Evolutionary conservation across 2,329 filamentous ascomycete genomes (phyloP).

Genomic region (Colletotrichum spaethianum): DNA sequence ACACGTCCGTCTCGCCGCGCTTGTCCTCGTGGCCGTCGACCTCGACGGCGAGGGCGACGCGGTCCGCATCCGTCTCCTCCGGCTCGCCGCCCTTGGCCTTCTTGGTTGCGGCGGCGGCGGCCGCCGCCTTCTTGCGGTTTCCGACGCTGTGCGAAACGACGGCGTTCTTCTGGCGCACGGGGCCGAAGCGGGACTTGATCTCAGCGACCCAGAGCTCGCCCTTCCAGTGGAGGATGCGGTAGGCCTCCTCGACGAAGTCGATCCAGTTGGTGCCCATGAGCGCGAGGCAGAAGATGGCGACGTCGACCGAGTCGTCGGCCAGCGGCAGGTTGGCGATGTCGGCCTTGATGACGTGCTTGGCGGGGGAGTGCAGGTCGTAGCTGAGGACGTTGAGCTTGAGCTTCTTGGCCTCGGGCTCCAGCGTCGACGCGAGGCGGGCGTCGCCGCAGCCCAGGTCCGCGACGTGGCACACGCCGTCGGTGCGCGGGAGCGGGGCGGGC

Average conservation of each 20-base stretch:
- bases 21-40: constrained; percentile 77
- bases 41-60: constrained; percentile 74
- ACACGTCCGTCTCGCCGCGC: constrained; percentile 85
- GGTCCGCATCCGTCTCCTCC: constrained; percentile 58
- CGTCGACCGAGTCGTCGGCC: constrained; percentile 80
- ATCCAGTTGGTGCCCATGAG: constrained; percentile 99
- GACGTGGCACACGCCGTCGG: constrained; percentile 80
- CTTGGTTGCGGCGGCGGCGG: constrained; percentile 51
- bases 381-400: constrained; percentile 83
- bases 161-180: constrained; percentile 52
- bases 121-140: constrained; percentile 69
- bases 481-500: constrained; percentile 76
- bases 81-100: constrained; percentile 59
- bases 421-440: constrained; percentile 80
- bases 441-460: constrained; percentile 96
- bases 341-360: constrained; percentile 84
- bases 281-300: constrained; percentile 95
- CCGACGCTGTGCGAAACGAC: constrained; percentile 80
- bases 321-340: constrained; percentile 91
- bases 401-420: constrained; percentile 75
- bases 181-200: constrained; percentile 92
- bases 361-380: constrained; percentile 88
- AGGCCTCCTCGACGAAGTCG: constrained; percentile 95
- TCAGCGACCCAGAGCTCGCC: constrained; percentile 98
- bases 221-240: constrained; percentile 90